Percentiles rank a stretch among this genome's conserved stretches.
phyloP scores from a whole-genome alignment of 305 asterid species.

The Nicotiana rustica region DNA sequence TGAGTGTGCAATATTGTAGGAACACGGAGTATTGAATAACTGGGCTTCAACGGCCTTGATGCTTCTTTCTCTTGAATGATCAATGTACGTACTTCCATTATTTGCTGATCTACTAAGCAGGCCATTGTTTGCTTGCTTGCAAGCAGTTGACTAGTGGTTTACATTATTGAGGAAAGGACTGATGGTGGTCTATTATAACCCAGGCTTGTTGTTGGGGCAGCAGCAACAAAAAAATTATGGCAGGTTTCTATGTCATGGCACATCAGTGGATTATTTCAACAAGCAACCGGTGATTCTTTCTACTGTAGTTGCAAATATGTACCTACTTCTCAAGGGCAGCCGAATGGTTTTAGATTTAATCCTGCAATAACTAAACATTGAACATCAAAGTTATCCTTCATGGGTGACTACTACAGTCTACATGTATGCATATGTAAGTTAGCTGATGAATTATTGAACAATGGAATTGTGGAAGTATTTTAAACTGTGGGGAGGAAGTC shows the following conservation, averaged over 20 bases:
- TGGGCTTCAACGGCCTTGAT: neutral
- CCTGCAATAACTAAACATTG: neutral
- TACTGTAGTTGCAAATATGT: neutral
- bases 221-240: neutral
- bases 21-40: neutral
- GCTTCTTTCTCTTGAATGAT: neutral
- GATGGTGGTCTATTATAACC: neutral
- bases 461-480: too few species aligned
- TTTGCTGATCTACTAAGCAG: neutral
- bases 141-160: neutral
- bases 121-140: neutral
- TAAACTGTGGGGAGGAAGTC: too few species aligned
- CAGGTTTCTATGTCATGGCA: neutral
- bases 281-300: neutral
- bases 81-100: neutral
- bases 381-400: neutral
- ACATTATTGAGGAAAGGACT: neutral
- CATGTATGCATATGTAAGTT: neutral
- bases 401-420: neutral
- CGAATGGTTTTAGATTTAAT: neutral
- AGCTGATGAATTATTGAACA: neutral
- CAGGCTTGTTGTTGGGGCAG: neutral
- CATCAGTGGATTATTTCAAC: conserved; percentile 3
- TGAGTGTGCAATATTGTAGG: neutral
- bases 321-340: neutral